Percentiles rank a stretch among this genome's conserved stretches.
These are phyloP conservation scores for Monilinia polystroma DNA, from an alignment of 2,329 filamentous ascomycete species.

Conservation along the genomic window DNA sequence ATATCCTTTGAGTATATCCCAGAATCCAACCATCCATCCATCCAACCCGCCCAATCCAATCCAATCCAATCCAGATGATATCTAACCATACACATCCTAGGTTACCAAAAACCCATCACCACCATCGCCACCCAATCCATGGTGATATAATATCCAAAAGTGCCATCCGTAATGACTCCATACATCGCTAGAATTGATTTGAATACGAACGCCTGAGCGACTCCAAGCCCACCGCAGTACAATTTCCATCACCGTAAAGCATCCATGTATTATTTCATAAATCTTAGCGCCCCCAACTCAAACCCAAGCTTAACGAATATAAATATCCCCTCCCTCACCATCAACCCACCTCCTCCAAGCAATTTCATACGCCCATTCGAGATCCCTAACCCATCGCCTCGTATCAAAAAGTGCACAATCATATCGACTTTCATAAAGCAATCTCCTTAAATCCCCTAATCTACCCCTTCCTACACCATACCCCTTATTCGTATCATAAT, in stretches of 20 bases:
- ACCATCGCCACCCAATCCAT: not conserved
- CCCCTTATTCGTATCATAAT: slow-evolving; percentile 52
- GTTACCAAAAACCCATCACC: not conserved
- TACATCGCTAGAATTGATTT: slow-evolving; percentile 5
- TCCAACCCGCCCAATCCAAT: not conserved
- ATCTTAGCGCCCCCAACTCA: no score
- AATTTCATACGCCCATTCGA: slow-evolving; percentile 84
- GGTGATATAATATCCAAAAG: slow-evolving; percentile 11
- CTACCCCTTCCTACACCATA: slow-evolving; percentile 63
- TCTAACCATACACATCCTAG: slow-evolving; percentile 1
- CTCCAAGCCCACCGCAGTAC: not conserved
- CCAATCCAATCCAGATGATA: slow-evolving; percentile 4
- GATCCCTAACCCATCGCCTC: slow-evolving; percentile 80
- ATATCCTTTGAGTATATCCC: not conserved
- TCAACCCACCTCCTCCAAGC: slow-evolving; percentile 87
- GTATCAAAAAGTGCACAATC: slow-evolving; percentile 89
- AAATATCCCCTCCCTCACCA: slow-evolving; percentile 90
- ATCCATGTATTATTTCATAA: no score
- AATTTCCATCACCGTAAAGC: no score
- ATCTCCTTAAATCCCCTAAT: slow-evolving; percentile 72
- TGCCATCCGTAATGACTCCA: slow-evolving; percentile 13
- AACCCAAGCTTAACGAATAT: slow-evolving; percentile 49
- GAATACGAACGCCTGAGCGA: slow-evolving; percentile 6
- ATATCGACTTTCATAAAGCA: slow-evolving; percentile 84
- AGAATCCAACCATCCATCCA: not conserved